Evolutionary conservation across 2,329 filamentous ascomycete genomes (phyloP).

Genomic region (Colletotrichum lentis): DNA sequence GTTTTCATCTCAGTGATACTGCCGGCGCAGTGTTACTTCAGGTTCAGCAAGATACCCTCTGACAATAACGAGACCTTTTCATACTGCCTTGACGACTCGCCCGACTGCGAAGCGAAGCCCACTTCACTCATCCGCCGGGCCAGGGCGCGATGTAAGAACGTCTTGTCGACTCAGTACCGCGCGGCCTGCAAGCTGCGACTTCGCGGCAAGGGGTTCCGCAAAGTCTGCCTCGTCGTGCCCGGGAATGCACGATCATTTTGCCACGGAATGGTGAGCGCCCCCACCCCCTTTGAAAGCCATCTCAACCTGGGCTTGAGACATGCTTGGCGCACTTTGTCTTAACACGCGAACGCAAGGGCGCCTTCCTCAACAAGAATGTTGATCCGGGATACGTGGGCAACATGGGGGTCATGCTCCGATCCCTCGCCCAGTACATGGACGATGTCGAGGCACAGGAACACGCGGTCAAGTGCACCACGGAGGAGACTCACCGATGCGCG

Average conservation of each 20-base stretch:
- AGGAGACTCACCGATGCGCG: constrained; percentile 38
- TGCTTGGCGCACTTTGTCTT: constrained; percentile 11
- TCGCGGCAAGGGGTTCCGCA: constrained; percentile 31
- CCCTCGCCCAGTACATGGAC: constrained; percentile 34
- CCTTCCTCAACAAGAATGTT: constrained; percentile 39
- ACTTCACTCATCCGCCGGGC: constrained; percentile 26
- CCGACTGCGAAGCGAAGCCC: constrained; percentile 18
- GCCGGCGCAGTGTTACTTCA: constrained; percentile 12
- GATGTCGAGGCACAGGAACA: constrained; percentile 26
- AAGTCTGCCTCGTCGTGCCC: constrained; percentile 27
- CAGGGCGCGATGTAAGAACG: constrained; percentile 24
- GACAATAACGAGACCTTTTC: constrained; percentile 38
- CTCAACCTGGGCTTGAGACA: constrained; percentile 29
- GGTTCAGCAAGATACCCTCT: constrained; percentile 29
- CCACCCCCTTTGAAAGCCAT: constrained; percentile 3
- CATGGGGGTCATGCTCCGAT: constrained; percentile 22
- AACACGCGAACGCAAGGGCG: constrained; percentile 17
- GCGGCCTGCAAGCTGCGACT: constrained; percentile 33
- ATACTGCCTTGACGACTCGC: constrained; percentile 29
- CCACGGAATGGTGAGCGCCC: constrained; percentile 34
- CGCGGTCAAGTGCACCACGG: constrained; percentile 25
- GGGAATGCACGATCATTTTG: constrained; percentile 37
- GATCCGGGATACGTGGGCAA: constrained; percentile 35
- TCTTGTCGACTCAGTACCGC: constrained; percentile 32
- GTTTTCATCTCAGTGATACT: constrained; percentile 11